Percentiles rank a stretch among this genome's conserved stretches.
These are phyloP conservation scores for Podila minutissima DNA, from an alignment of 192 early-diverging fungal species.

Conservation along the genomic window DNA sequence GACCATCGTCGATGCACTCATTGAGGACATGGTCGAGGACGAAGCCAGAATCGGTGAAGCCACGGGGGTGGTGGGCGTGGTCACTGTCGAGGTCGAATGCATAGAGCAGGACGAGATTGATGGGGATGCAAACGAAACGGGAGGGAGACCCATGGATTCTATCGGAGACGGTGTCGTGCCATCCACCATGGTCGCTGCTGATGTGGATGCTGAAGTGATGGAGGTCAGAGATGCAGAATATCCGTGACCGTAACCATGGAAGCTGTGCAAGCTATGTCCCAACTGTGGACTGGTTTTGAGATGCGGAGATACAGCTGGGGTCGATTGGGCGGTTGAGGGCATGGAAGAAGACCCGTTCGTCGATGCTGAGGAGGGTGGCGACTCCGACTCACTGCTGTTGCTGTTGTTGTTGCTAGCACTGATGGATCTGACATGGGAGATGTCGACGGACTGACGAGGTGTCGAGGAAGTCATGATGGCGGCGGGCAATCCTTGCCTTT, in stretches of 20 bases:
- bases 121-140: not conserved
- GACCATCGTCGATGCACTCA: not conserved
- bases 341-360: not conserved
- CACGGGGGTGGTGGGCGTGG: not conserved
- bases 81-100: not conserved
- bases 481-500: not conserved
- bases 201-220: constrained; percentile 11
- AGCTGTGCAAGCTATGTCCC: not conserved
- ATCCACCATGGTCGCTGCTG: constrained; percentile 2
- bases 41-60: not conserved
- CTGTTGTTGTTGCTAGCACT: not conserved
- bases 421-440: not conserved
- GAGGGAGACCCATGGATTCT: not conserved
- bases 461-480: not conserved
- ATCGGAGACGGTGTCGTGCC: not conserved
- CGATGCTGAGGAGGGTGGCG: not conserved
- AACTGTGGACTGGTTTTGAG: constrained; percentile 4
- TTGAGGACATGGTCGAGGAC: constrained; percentile 1
- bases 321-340: constrained; percentile 9
- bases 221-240: constrained; percentile 20
- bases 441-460: not conserved
- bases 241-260: constrained; percentile 2
- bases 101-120: not conserved
- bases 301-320: constrained; percentile 17
- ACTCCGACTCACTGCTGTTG: not conserved